These are phyloP conservation scores for Sugiyamaella americana DNA, from an alignment of 805 yeast species.

Conservation along the genomic window DNA sequence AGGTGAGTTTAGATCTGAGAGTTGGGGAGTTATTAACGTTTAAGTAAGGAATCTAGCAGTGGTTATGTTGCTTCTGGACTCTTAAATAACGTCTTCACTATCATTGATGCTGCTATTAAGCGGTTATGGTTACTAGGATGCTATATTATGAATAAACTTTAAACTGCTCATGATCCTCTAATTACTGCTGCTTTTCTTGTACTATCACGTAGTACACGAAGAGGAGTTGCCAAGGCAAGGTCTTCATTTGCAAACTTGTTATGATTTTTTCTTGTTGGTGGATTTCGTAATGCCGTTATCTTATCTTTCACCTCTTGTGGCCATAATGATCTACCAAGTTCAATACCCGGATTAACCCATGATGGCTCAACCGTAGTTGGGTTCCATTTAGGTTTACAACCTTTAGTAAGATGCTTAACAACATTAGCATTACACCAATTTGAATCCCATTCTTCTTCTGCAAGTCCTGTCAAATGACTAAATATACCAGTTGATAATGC, in stretches of 20 bases:
- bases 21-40: too few species aligned
- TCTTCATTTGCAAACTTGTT: not conserved
- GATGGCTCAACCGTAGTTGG: not conserved
- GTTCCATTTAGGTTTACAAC: not conserved
- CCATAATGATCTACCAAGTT: conserved; percentile 29
- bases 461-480: conserved; percentile 70
- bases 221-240: conserved; percentile 18
- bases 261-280: conserved; percentile 17
- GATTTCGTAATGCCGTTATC: conserved; percentile 11
- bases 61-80: too few species aligned
- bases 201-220: conserved; percentile 21
- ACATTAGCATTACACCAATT: not conserved
- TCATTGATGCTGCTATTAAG: too few species aligned
- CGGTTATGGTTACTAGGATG: too few species aligned
- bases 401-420: not conserved
- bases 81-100: too few species aligned
- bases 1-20: too few species aligned
- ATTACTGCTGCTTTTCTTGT: conserved; percentile 5
- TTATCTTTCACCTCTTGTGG: conserved; percentile 20
- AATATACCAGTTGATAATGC: conserved; percentile 75
- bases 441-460: conserved; percentile 30
- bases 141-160: too few species aligned
- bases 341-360: conserved; percentile 22
- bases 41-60: too few species aligned
- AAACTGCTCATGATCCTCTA: conserved; percentile 1